phyloP scores from a whole-genome alignment of 352 stramenopile species.

The Globisporangium echinulatum region DNA sequence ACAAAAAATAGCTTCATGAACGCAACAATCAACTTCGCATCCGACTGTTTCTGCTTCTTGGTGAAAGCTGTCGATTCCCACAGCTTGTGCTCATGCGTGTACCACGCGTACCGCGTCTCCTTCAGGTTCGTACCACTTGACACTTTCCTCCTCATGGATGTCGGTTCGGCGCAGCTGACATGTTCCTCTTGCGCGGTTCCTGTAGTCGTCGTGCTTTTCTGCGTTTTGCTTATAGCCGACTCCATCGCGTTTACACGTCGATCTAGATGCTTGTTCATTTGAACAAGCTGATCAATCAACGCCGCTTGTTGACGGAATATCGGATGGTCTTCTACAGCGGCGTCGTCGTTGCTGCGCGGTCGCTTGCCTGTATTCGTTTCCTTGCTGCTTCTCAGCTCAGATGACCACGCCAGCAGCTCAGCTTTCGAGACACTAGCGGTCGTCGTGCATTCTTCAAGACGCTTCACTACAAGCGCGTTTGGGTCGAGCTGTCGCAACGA shows the following conservation, averaged over 20 bases:
- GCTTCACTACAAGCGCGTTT: background rate
- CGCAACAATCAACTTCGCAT: background rate
- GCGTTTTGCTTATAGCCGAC: background rate
- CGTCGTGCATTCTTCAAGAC: background rate
- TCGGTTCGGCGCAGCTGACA: background rate
- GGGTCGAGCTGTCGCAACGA: background rate
- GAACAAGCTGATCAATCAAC: background rate
- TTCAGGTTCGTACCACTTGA: background rate
- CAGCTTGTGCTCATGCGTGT: background rate
- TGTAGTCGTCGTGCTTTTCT: background rate
- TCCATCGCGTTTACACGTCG: background rate
- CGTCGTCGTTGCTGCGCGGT: background rate
- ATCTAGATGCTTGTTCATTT: background rate
- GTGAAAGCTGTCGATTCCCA: background rate
- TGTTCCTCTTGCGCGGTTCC: background rate
- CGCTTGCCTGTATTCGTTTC: background rate
- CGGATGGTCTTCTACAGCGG: background rate
- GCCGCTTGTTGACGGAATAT: background rate
- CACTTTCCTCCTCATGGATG: background rate
- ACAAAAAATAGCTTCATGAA: slow-evolving; percentile 1
- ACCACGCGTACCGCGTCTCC: background rate
- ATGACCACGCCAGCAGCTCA: background rate
- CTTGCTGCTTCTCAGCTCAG: background rate
- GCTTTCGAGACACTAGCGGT: background rate
- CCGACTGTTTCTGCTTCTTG: background rate